Base-by-base conservation (phyloP, 352 stramenopile species). In the Pythium brassicae region DNA sequence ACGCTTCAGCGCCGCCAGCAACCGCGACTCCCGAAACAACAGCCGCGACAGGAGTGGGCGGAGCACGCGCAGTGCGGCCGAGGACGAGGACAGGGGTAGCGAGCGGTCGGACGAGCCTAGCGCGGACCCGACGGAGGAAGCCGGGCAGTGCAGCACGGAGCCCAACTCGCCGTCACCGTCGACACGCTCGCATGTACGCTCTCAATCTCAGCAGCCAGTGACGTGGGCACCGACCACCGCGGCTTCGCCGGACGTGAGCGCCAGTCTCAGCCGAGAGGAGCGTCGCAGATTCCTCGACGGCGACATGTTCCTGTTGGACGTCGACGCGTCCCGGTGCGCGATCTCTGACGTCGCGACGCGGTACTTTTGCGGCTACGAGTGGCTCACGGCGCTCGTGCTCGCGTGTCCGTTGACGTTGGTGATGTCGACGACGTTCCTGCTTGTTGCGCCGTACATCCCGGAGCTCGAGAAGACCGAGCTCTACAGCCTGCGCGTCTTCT, bases 401-500 rank as follows among this genome's bases (percentile, higher is more conserved):
- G 71, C 74, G 32, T 56, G 60, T 8, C 7, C 71, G 14, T 61
- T 59, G 10, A 77, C 72, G 22, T 40, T 56, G 14, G 17, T 82
- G 5, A 73, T 65, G 40, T 61, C 63, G 0, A 74, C 62, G 11
- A 59, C 60, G 34, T 58, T 83, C 17, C 76, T 86, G 22, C 45
- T 76, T 15, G 76, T 71, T 37, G 67, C 80, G 25, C 53, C 71
- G 37, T 72, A 72, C 53, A 72, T 85, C 23, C 65, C 66, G 0
- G 59, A 82, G 54, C 46, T 87, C 40, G 58, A 77, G 35, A 55
- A 65, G 32, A 85, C 75, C 44, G 69, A 88, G 34, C 52, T 88
- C 37, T 88, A 76, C 65, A 62, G 71, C 35, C 46, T 83, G 27
- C 73, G 76, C 44, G 77, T 69, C 62, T 74, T 86, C 49, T 88